Evolutionary conservation across 768 basidiomycete genomes (phyloP).

Genomic region (Leccinum pellstonianum): DNA sequence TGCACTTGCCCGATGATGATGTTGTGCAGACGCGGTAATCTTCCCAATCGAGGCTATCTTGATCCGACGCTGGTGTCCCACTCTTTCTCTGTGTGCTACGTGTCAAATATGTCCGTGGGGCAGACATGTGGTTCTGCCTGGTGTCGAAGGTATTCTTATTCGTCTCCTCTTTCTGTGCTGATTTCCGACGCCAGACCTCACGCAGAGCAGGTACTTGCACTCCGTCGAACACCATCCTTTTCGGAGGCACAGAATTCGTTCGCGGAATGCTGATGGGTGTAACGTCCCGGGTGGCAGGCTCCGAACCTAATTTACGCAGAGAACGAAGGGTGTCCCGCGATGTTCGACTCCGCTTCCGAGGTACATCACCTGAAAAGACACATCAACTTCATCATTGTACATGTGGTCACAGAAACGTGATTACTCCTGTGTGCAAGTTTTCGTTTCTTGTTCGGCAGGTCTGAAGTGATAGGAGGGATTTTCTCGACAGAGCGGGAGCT

Average conservation of each 20-base stretch:
- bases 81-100: not conserved
- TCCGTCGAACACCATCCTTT: conserved; percentile 30
- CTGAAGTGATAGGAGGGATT: not conserved
- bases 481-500: not conserved
- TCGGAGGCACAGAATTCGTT: conserved; percentile 24
- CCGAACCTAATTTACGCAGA: conserved; percentile 26
- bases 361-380: conserved; percentile 13
- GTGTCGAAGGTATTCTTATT: not conserved
- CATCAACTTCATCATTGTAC: conserved; percentile 8
- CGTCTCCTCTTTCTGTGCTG: not conserved
- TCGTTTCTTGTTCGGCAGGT: conserved; percentile 10
- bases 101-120: not conserved
- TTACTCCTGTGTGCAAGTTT: conserved; percentile 8
- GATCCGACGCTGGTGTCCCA: conserved; percentile 6
- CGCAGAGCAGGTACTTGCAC: conserved; percentile 30
- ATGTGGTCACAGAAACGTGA: not conserved
- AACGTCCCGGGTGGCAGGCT: conserved; percentile 26
- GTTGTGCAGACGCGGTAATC: conserved; percentile 16
- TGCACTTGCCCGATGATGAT: conserved; percentile 22
- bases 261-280: conserved; percentile 21
- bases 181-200: conserved; percentile 15
- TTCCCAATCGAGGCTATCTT: conserved; percentile 35
- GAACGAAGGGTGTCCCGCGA: conserved; percentile 11
- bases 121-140: not conserved
- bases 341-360: conserved; percentile 25